These are phyloP conservation scores for Cucumis cinereus DNA, from an alignment of 306 rosid species.

Conservation along the genomic window DNA sequence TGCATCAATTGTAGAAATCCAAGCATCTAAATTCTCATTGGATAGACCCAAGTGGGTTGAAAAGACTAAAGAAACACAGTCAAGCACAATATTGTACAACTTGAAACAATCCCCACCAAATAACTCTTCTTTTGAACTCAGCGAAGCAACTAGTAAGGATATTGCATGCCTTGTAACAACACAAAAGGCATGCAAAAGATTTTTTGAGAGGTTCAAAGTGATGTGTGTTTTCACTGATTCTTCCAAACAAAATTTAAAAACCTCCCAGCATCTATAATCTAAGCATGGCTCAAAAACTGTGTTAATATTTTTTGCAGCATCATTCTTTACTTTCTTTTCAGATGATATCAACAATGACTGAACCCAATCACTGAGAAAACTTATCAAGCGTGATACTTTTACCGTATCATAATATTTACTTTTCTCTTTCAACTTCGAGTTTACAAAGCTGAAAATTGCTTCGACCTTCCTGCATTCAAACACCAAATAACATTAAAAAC, in stretches of 20 bases:
- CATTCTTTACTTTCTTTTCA: constrained; percentile 28
- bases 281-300: constrained; percentile 31
- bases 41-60: constrained; percentile 65
- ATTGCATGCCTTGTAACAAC: constrained; percentile 39
- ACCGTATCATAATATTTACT: constrained; percentile 39
- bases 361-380: constrained; percentile 58
- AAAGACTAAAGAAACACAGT: constrained; percentile 60
- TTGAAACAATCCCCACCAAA: constrained; percentile 26
- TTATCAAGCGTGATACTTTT: constrained; percentile 37
- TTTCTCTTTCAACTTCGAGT: constrained; percentile 19
- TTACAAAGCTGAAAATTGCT: constrained; percentile 51
- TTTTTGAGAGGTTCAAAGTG: constrained; percentile 46
- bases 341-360: constrained; percentile 61
- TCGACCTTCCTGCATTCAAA: constrained; percentile 65
- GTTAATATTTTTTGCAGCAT: constrained; percentile 19
- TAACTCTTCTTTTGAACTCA: constrained; percentile 14
- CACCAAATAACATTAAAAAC: constrained; percentile 1
- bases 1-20: constrained; percentile 45
- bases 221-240: constrained; percentile 38
- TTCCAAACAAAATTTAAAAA: constrained; percentile 67
- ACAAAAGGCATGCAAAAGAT: constrained; percentile 44
- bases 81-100: constrained; percentile 38
- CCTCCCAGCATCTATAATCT: constrained; percentile 76
- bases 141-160: constrained; percentile 16
- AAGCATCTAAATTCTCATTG: constrained; percentile 54